Base-by-base conservation (phyloP, 768 basidiomycete genomes). In the Podaxis sp. region DNA sequence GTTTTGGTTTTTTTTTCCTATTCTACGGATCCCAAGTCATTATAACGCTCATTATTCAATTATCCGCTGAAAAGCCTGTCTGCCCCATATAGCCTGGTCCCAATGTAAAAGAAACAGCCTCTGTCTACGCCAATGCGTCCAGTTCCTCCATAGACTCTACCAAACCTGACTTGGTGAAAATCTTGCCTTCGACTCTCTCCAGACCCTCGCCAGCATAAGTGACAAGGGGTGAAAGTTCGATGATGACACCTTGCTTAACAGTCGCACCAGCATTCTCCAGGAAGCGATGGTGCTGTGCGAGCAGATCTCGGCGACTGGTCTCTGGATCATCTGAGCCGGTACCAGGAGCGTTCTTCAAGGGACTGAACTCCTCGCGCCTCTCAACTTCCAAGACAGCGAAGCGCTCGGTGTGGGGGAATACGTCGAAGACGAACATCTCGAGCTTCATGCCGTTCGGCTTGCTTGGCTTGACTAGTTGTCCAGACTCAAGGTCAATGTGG, bases 381-480 rank as follows among this genome's bases (percentile, higher is more conserved):
- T 84, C 83, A 47, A 97, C 93, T 72, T 98, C 95, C 70, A 98
- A 75, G 42, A 98, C 93, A 28, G 90, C 85, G 65, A 95, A 93
- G 54, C 74, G 78, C 69, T 86, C 73, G 27, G 94, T 93, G 75
- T 85, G 93, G 0, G 95, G 95, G 80, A 99, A 98, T 48, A 99
- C 97, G 74, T 99, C 97, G 69, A 99, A 99, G 35, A 99, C 91
- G 76, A 99, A 99, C 78, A 95, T 79, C 74, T 99, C 97, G 63
- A 99, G 86, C 77, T 99, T 99, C 93, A 98, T 96, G 62, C 97
- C 97, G 72, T 99, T 98, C n/a, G 94, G 91, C 69, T 88, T 87
- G 63, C 75, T 73, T 1, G 97, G 95, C 70, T 95, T 95, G 70
- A 95, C 73, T 3, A 68, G 25, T 62, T 85, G 78, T 18, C 92